Evolutionary conservation across 805 yeast genomes (phyloP).

Genomic region (Lipomyces lipofer): DNA sequence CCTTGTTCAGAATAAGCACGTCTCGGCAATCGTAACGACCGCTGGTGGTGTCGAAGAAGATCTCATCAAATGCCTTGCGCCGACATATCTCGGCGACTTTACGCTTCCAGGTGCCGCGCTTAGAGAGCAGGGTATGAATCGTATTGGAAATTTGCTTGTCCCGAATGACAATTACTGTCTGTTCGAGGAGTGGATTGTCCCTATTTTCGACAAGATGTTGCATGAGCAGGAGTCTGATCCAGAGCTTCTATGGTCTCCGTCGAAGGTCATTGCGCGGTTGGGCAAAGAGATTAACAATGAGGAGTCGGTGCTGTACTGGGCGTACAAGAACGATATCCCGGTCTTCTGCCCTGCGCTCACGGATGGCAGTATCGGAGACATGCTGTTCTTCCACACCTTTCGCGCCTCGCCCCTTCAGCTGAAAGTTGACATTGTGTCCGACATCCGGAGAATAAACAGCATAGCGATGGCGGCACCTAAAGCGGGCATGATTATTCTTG

Average conservation of each 20-base stretch:
- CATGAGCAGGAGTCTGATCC: constrained; percentile 75
- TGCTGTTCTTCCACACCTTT: constrained; percentile 98
- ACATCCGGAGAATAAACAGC: constrained; percentile 86
- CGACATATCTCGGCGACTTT: constrained; percentile 93
- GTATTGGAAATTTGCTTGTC: constrained; percentile 94
- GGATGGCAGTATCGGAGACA: constrained; percentile 98
- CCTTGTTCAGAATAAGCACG: constrained; percentile 90
- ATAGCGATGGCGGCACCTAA: constrained; percentile 91
- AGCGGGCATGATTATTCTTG: constrained; percentile 95
- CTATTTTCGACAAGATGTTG: constrained; percentile 80
- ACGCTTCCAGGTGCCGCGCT: constrained; percentile 73
- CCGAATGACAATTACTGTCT: constrained; percentile 98
- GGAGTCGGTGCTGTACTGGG: constrained; percentile 93
- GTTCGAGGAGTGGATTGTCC: constrained; percentile 99
- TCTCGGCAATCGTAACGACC: constrained; percentile 91
- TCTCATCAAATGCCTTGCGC: constrained; percentile 92
- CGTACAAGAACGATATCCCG: constrained; percentile 94
- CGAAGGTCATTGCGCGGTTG: constrained; percentile 83
- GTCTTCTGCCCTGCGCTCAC: constrained; percentile 96
- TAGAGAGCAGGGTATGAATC: constrained; percentile 94
- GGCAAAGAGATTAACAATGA: constrained; percentile 97
- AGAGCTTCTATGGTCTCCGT: constrained; percentile 88
- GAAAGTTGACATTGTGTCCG: constrained; percentile 89
- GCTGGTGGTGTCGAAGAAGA: constrained; percentile 99
- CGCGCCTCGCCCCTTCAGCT: constrained; percentile 88